These are phyloP conservation scores for Piromyces sp. DNA, from an alignment of 192 early-diverging fungal genomes.

Conservation along the genomic window DNA sequence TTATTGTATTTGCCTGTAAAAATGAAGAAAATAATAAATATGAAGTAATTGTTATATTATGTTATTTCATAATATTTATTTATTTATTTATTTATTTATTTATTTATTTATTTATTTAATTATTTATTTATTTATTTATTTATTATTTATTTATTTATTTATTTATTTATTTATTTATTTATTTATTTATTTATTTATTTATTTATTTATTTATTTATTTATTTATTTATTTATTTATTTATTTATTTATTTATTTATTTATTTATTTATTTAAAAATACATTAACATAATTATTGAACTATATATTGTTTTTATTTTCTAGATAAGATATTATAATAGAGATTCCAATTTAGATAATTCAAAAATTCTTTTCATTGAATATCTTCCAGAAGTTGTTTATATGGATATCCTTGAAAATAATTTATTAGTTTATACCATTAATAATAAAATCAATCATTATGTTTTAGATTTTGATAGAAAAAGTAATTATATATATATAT, in stretches of 20 bases:
- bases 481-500: neutral
- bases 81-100: too few relatives aligned
- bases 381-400: constrained; percentile 21
- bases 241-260: neutral
- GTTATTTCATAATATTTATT: constrained; percentile 1
- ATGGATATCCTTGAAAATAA: constrained; percentile 32
- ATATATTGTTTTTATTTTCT: neutral
- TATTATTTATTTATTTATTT: too few relatives aligned
- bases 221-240: neutral
- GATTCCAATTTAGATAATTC: constrained; percentile 51
- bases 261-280: neutral
- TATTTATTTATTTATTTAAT: too few relatives aligned
- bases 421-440: constrained; percentile 36
- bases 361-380: constrained; percentile 37
- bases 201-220: too few relatives aligned
- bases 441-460: constrained; percentile 40
- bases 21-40: constrained; percentile 11
- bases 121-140: too few relatives aligned
- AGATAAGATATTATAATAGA: constrained; percentile 54
- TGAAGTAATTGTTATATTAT: constrained; percentile 11
- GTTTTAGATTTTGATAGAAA: neutral
- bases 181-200: too few relatives aligned
- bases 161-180: too few relatives aligned
- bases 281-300: neutral
- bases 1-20: constrained; percentile 49